Percentiles rank a stretch among this genome's conserved stretches.
These are phyloP conservation scores for Penicillium olsonii DNA, from an alignment of 2,329 filamentous ascomycete genomes.

Conservation along the genomic window DNA sequence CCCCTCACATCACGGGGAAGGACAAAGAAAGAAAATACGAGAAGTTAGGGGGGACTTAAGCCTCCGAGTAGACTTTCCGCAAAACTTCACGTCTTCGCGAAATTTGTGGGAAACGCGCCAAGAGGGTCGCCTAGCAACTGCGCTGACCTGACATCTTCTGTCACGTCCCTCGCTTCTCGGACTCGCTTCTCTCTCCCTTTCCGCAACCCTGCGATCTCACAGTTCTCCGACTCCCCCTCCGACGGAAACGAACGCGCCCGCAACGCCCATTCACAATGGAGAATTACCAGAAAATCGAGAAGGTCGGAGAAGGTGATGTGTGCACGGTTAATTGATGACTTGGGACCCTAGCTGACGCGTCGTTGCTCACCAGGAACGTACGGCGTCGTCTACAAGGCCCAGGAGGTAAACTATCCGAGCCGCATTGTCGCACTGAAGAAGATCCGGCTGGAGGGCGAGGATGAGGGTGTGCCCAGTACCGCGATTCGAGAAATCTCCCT, in stretches of 20 bases:
- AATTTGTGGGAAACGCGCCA: not conserved
- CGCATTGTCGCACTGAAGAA: slow-evolving; percentile 84
- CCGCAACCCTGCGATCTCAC: not conserved
- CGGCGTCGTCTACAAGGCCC: not conserved
- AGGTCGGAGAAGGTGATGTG: not conserved
- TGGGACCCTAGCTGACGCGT: not conserved
- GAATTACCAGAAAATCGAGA: not conserved
- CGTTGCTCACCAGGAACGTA: not conserved
- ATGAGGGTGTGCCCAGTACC: slow-evolving; percentile 89
- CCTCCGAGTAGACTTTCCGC: not conserved
- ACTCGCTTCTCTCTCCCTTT: not conserved
- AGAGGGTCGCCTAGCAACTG: not conserved
- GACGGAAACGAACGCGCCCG: not conserved
- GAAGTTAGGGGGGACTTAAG: slow-evolving; percentile 21
- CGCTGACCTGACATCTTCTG: not conserved
- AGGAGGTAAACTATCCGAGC: not conserved
- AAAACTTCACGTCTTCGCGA: not conserved
- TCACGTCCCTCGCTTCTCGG: not conserved
- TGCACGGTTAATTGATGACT: not conserved
- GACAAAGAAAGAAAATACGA: too few species aligned
- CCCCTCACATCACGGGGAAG: too few species aligned
- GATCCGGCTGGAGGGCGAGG: slow-evolving; percentile 94
- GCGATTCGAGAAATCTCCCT: slow-evolving; percentile 97
- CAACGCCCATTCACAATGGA: not conserved
- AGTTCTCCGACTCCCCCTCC: not conserved